These are phyloP conservation scores for Juncus effusus DNA, from an alignment of 176 grass and related monocot genomes.

Conservation along the genomic window DNA sequence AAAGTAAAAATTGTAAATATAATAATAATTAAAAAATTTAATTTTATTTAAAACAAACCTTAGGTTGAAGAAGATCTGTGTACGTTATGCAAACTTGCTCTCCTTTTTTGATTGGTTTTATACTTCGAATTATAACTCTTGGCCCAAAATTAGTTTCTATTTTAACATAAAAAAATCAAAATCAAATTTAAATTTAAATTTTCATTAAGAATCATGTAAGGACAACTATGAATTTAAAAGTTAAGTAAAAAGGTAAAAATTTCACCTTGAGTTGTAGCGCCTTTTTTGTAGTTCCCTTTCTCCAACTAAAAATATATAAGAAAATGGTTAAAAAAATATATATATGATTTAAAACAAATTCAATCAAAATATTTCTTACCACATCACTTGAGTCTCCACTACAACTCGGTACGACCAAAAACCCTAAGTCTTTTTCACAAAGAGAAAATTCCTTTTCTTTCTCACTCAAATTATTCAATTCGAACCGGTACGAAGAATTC, in stretches of 20 bases:
- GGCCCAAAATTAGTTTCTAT: slow-evolving; percentile 54
- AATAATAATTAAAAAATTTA: background rate
- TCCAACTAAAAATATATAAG: slow-evolving; percentile 2
- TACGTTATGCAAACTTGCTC: slow-evolving; percentile 85
- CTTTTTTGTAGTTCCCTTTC: background rate
- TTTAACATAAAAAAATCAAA: background rate
- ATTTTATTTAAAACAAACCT: slow-evolving; percentile 37
- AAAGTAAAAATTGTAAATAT: background rate
- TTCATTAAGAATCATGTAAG: background rate
- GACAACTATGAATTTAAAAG: background rate
- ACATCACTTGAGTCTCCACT: slow-evolving; percentile 21
- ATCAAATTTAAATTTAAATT: no score
- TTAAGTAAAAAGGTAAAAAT: slow-evolving; percentile 17
- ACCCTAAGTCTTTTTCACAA: slow-evolving; percentile 19
- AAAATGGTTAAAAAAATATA: slow-evolving; percentile 12
- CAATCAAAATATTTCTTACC: slow-evolving; percentile 34
- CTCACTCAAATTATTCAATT: slow-evolving; percentile 14
- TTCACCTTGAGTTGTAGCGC: slow-evolving; percentile 39
- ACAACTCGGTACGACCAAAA: slow-evolving; percentile 32
- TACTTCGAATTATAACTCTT: slow-evolving; percentile 65
- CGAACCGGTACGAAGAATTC: slow-evolving; percentile 62
- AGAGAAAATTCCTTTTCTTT: slow-evolving; percentile 9
- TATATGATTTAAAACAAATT: background rate
- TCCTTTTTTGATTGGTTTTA: slow-evolving; percentile 56
- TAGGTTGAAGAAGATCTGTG: slow-evolving; percentile 70